Conservation (phyloP, 176 grass and related monocot genomes). For the maize (Zea mays) region DNA sequence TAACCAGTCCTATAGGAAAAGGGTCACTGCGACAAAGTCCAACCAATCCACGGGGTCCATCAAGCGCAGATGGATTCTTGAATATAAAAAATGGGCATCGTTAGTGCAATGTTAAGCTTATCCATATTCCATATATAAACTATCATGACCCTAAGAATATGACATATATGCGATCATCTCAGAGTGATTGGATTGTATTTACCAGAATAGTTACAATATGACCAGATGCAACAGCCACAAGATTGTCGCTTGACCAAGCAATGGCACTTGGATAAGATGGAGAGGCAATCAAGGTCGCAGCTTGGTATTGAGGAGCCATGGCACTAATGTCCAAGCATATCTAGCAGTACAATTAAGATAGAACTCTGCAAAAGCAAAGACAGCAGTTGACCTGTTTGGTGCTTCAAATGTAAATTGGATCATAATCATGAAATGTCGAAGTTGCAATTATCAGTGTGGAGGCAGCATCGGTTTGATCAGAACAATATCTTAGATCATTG, state of each 20-base stretch:
- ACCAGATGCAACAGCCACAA: constrained; percentile 81
- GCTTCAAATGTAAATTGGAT: constrained; percentile 8
- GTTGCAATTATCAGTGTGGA: neutral
- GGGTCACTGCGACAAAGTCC: constrained; percentile 50
- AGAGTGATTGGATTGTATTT: constrained; percentile 11
- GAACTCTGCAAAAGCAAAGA: constrained; percentile 29
- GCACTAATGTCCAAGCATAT: neutral
- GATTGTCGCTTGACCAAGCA: constrained; percentile 73
- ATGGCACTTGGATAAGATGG: constrained; percentile 81
- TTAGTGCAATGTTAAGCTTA: neutral
- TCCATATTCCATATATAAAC: neutral
- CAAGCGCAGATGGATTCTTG: constrained; percentile 66
- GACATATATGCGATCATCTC: neutral
- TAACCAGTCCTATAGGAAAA: constrained; percentile 67
- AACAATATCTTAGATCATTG: neutral
- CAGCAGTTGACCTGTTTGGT: neutral
- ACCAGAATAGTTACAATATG: constrained; percentile 84
- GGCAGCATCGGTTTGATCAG: neutral
- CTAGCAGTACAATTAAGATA: neutral
- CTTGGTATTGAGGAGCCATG: constrained; percentile 65
- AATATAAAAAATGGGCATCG: constrained; percentile 1
- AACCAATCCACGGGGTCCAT: constrained; percentile 63
- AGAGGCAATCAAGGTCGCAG: constrained; percentile 62
- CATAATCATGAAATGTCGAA: neutral
- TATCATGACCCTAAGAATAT: neutral